These are phyloP conservation scores for Vitis labrusca DNA, from an alignment of 164 flowering plant species.

Conservation along the genomic window DNA sequence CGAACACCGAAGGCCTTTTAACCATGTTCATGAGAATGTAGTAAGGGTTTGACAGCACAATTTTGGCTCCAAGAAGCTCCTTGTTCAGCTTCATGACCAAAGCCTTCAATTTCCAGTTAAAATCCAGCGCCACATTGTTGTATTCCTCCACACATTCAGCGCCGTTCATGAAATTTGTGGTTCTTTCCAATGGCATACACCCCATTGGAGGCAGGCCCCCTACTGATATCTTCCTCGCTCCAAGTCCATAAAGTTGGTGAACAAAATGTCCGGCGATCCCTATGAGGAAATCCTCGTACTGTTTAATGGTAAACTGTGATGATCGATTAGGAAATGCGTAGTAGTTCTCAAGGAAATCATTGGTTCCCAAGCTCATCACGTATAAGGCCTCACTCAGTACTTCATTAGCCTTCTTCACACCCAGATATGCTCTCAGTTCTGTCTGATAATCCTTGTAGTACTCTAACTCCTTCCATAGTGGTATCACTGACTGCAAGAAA, in stretches of 20 bases:
- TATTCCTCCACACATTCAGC: constrained; percentile 22
- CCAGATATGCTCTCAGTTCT: constrained; percentile 32
- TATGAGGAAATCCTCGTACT: constrained; percentile 35
- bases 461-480: constrained; percentile 48
- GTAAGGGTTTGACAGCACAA: constrained; percentile 41
- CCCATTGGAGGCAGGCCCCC: constrained; percentile 61
- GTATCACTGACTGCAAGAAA: constrained; percentile 41
- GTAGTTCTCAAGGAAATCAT: constrained; percentile 60
- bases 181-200: constrained; percentile 52
- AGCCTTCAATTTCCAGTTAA: constrained; percentile 35
- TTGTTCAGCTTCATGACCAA: constrained; percentile 25
- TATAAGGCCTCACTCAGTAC: constrained; percentile 31
- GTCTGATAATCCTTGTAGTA: constrained; percentile 53
- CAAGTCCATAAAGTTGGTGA: constrained; percentile 35
- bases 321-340: constrained; percentile 26
- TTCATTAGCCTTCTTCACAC: constrained; percentile 22
- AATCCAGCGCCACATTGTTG: constrained; percentile 41
- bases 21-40: constrained; percentile 22
- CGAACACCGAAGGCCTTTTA: constrained; percentile 11
- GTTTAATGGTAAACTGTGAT: constrained; percentile 24
- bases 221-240: constrained; percentile 41
- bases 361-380: constrained; percentile 55
- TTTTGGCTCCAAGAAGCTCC: constrained; percentile 33
- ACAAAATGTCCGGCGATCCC: constrained; percentile 36
- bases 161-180: constrained; percentile 24